Conservation (phyloP, 176 grass and related monocot genomes). For the Eremochloa ophiuroides region DNA sequence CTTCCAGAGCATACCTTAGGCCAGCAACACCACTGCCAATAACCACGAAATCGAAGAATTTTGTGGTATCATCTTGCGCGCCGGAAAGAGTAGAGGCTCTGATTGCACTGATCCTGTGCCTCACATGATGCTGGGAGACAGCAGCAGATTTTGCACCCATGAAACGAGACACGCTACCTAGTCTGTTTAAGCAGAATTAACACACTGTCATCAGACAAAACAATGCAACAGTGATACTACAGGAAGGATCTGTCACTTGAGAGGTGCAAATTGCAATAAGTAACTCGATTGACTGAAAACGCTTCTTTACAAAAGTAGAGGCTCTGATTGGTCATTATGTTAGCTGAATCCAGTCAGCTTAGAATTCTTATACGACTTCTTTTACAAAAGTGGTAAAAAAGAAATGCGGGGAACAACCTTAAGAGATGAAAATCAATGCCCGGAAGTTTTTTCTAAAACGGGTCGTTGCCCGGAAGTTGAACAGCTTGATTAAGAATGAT, state of each 20-base stretch:
- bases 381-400: neutral
- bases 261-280: neutral
- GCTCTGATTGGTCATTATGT: too few relatives aligned
- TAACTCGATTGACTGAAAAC: neutral
- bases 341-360: neutral
- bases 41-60: conserved; percentile 83
- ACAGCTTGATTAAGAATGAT: neutral
- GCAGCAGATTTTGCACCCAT: conserved; percentile 18
- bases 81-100: conserved; percentile 40
- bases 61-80: conserved; percentile 48
- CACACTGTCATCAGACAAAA: conserved; percentile 8
- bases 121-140: conserved; percentile 16
- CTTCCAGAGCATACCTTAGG: conserved; percentile 92
- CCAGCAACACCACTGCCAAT: conserved; percentile 95
- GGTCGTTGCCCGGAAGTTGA: too few relatives aligned
- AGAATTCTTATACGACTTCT: neutral
- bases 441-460: too few relatives aligned
- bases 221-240: neutral
- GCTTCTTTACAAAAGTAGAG: too few relatives aligned
- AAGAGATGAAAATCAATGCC: neutral
- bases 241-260: neutral
- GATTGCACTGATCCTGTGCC: conserved; percentile 2
- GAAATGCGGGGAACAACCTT: neutral
- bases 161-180: conserved; percentile 31
- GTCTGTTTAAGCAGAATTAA: conserved; percentile 32